Percentiles rank a stretch among this genome's conserved stretches.
phyloP scores from a whole-genome alignment of 805 yeast genomes.

The Starmerella floris region DNA sequence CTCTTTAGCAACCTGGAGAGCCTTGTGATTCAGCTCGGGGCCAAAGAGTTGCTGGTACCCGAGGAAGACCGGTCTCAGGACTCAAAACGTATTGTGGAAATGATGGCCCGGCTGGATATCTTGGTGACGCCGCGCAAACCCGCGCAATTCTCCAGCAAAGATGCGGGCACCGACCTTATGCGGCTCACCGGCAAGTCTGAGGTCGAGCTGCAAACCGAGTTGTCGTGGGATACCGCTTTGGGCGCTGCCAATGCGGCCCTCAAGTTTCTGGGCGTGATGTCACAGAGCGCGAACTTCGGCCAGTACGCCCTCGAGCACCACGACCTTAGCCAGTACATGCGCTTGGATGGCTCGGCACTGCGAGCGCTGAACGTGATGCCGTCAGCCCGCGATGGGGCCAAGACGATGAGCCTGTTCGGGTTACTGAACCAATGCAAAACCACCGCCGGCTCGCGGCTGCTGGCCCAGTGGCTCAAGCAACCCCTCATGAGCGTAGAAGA shows the following conservation, averaged over 20 bases:
- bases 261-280: slow-evolving; percentile 50
- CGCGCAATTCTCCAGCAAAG: slow-evolving; percentile 35
- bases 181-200: slow-evolving; percentile 43
- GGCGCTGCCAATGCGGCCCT: slow-evolving; percentile 57
- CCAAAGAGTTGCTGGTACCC: slow-evolving; percentile 61
- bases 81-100: slow-evolving; percentile 49
- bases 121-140: slow-evolving; percentile 49
- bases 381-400: slow-evolving; percentile 33
- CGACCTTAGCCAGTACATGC: slow-evolving; percentile 69
- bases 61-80: slow-evolving; percentile 33
- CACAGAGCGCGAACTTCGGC: slow-evolving; percentile 43
- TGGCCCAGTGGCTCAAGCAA: slow-evolving; percentile 92
- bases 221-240: slow-evolving; percentile 40
- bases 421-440: slow-evolving; percentile 80
- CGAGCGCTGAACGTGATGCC: slow-evolving; percentile 82
- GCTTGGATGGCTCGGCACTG: slow-evolving; percentile 79
- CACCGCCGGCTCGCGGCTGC: slow-evolving; percentile 71
- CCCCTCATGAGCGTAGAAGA: slow-evolving; percentile 58
- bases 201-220: slow-evolving; percentile 32
- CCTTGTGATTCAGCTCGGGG: slow-evolving; percentile 73
- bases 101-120: slow-evolving; percentile 66
- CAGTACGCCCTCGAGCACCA: slow-evolving; percentile 44
- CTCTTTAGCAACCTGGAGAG: slow-evolving; percentile 77
- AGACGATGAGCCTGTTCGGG: slow-evolving; percentile 59
- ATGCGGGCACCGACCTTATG: slow-evolving; percentile 60